These are phyloP conservation scores for Saccharomyces kudriavzevii DNA, from an alignment of 805 yeast genomes.

Conservation along the genomic window DNA sequence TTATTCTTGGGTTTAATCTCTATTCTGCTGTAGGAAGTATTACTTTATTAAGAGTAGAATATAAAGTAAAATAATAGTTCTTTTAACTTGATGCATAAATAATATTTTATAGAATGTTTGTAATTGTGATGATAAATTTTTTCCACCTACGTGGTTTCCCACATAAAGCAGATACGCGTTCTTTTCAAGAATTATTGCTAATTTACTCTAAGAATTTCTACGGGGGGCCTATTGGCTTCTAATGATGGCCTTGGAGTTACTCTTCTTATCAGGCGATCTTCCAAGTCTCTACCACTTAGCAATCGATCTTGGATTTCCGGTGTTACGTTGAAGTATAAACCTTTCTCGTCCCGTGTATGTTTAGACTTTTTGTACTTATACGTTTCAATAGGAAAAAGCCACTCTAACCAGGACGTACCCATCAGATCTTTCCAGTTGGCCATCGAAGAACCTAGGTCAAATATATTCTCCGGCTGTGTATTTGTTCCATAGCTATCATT, in stretches of 20 bases:
- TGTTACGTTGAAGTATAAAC: constrained; percentile 40
- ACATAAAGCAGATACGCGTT: neutral
- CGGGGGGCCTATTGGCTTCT: constrained; percentile 7
- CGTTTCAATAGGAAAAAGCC: constrained; percentile 58
- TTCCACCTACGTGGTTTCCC: neutral
- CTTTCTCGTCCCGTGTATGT: constrained; percentile 33
- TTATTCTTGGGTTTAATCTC: constrained; percentile 7
- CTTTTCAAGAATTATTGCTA: neutral
- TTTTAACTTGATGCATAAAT: neutral
- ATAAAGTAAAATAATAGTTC: neutral
- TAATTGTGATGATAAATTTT: neutral
- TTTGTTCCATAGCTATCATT: constrained; percentile 38
- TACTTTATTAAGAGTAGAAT: neutral
- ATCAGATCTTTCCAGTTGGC: constrained; percentile 62
- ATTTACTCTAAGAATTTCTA: neutral
- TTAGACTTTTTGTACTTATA: constrained; percentile 19
- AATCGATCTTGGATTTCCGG: constrained; percentile 35
- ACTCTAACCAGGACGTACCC: constrained; percentile 59
- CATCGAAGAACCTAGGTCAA: constrained; percentile 54
- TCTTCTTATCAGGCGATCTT: constrained; percentile 25
- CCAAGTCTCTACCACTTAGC: constrained; percentile 29
- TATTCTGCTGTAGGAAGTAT: neutral
- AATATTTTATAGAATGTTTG: neutral
- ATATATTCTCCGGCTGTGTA: constrained; percentile 53
- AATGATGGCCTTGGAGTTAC: constrained; percentile 27